These are phyloP conservation scores for Euclidium syriacum DNA, from an alignment of 345 rosid species.

Conservation along the genomic window DNA sequence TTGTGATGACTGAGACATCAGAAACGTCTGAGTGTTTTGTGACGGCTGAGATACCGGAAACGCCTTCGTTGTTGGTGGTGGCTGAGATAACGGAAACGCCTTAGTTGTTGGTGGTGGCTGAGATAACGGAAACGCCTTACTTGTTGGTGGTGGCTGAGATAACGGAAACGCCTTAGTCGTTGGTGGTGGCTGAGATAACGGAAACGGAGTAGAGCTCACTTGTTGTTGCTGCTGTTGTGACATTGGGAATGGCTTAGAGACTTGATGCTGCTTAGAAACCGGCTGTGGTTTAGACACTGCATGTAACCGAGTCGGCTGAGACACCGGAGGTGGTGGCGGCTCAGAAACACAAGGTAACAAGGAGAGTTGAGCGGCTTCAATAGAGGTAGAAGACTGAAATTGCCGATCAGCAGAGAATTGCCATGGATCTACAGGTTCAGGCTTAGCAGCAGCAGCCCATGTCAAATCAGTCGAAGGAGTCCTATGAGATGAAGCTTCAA, in stretches of 20 bases:
- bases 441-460: neutral
- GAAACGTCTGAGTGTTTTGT: neutral
- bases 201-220: neutral
- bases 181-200: constrained; percentile 1
- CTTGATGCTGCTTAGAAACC: neutral
- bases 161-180: neutral
- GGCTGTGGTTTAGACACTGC: constrained; percentile 25
- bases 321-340: neutral
- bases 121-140: neutral
- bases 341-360: constrained; percentile 11
- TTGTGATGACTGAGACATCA: neutral
- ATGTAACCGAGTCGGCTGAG: constrained; percentile 9
- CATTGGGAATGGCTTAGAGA: neutral
- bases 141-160: neutral
- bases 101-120: neutral
- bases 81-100: constrained; percentile 2
- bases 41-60: neutral
- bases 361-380: constrained; percentile 24
- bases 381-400: constrained; percentile 18
- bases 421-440: constrained; percentile 9
- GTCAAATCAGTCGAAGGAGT: constrained; percentile 17
- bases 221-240: neutral
- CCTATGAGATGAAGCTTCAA: constrained; percentile 20
- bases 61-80: neutral
- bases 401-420: constrained; percentile 9